A percentile compares a stretch with the other conserved stretches of the same genome.
Conservation (phyloP, 441 rosid species). For the Syzygium malaccense region DNA sequence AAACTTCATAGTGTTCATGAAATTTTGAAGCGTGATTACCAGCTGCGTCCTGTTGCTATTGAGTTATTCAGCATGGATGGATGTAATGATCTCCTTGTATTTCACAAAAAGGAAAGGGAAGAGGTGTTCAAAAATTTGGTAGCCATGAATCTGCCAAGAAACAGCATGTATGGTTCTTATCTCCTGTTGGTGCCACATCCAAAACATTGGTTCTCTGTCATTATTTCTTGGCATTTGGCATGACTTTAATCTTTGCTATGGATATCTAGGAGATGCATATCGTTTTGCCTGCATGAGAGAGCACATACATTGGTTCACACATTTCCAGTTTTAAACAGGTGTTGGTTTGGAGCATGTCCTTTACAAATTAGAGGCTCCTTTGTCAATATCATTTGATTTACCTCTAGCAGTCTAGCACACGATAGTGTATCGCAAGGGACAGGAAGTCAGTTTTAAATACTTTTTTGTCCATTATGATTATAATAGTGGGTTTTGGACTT, state of each 20-base stretch:
- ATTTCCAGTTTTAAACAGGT: neutral
- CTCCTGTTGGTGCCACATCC: neutral
- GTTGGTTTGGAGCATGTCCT: neutral
- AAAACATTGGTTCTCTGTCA: neutral
- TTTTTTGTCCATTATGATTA: neutral
- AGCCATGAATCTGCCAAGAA: slow-evolving; percentile 98
- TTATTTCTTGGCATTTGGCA: neutral
- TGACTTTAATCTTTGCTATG: neutral
- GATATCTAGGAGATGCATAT: neutral
- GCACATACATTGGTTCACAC: neutral
- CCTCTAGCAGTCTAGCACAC: neutral
- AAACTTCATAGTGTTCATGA: slow-evolving; percentile 96
- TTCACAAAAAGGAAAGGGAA: slow-evolving; percentile 99
- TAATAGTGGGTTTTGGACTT: neutral
- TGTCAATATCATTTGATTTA: neutral
- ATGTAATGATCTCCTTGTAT: slow-evolving; percentile 95
- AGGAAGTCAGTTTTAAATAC: neutral
- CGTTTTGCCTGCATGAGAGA: neutral
- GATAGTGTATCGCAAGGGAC: neutral
- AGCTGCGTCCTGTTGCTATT: slow-evolving; percentile 99
- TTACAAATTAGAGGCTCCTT: neutral
- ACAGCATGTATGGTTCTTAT: slow-evolving; percentile 74
- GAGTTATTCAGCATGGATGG: slow-evolving; percentile 99
- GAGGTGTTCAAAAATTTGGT: slow-evolving; percentile 96
- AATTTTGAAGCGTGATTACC: slow-evolving; percentile 99